Evolutionary conservation across 1,284 basidiomycete species (phyloP).

Genomic region (Ustilago trichophora): DNA sequence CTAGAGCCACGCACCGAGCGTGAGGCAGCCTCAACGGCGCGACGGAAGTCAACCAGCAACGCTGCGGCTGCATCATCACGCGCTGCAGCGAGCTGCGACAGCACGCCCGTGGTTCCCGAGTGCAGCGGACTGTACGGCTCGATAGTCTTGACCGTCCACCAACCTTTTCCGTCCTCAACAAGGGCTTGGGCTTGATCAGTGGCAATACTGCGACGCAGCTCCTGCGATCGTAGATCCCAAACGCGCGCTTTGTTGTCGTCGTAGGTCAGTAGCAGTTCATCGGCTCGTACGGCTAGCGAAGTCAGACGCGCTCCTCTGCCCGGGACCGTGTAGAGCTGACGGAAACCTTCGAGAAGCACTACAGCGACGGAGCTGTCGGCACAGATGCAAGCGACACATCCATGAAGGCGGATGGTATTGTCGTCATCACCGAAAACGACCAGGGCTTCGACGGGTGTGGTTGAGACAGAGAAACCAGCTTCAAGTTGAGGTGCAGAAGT

Average conservation of each 20-base stretch:
- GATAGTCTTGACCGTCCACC: conserved; percentile 40
- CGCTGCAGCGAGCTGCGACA: conserved; percentile 45
- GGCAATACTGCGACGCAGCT: conserved; percentile 84
- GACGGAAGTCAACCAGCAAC: conserved; percentile 56
- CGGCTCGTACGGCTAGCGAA: conserved; percentile 74
- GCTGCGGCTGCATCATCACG: conserved; percentile 26
- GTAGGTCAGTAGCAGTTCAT: conserved; percentile 82
- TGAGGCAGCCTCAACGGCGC: conserved; percentile 58
- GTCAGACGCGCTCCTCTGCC: conserved; percentile 73
- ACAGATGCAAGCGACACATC: conserved; percentile 78
- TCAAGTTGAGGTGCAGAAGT: conserved; percentile 70
- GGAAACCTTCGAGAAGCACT: conserved; percentile 75
- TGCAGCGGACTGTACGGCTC: conserved; percentile 29
- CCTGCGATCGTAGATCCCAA: conserved; percentile 86
- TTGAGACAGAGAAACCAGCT: conserved; percentile 77
- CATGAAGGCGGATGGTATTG: conserved; percentile 73
- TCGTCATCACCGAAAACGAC: conserved; percentile 71
- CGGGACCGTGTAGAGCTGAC: conserved; percentile 79
- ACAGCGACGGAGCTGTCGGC: conserved; percentile 83
- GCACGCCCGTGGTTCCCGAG: conserved; percentile 46
- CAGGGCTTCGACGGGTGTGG: conserved; percentile 73
- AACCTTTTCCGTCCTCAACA: conserved; percentile 69
- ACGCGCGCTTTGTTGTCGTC: conserved; percentile 79
- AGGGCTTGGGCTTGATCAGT: conserved; percentile 80
- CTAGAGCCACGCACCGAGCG: conserved; percentile 17